phyloP scores from a whole-genome alignment of 2,329 filamentous ascomycete genomes.

The Aotearoamyces nothofagi region DNA sequence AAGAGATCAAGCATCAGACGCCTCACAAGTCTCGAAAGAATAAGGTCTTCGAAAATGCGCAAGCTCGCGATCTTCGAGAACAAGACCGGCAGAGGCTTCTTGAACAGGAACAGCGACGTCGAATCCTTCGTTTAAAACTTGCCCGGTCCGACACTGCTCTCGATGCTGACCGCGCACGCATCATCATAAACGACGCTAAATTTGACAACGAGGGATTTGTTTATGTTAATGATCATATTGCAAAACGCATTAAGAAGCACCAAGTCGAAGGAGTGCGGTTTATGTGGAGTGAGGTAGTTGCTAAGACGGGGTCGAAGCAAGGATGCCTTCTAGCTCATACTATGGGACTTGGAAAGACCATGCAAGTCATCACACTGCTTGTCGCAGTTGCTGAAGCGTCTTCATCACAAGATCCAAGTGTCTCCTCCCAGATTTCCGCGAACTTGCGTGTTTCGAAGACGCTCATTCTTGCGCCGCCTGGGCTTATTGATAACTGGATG shows the following conservation, averaged over 20 bases:
- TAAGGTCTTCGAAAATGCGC: constrained; percentile 29
- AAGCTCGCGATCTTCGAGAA: constrained; percentile 31
- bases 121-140: constrained; percentile 29
- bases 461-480: constrained; percentile 61
- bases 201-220: constrained; percentile 43
- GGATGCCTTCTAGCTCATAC: constrained; percentile 77
- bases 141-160: constrained; percentile 26
- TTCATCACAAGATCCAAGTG: constrained; percentile 35
- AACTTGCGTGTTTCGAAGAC: constrained; percentile 46
- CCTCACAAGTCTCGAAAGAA: constrained; percentile 21
- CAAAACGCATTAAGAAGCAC: constrained; percentile 55
- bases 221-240: constrained; percentile 50
- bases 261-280: constrained; percentile 74
- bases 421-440: constrained; percentile 52
- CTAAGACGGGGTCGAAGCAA: constrained; percentile 37
- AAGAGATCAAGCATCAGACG: constrained; percentile 4
- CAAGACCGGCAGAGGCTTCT: constrained; percentile 35
- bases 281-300: constrained; percentile 73
- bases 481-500: constrained; percentile 67
- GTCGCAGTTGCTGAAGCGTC: constrained; percentile 56
- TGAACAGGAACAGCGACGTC: constrained; percentile 35
- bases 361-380: constrained; percentile 80
- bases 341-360: constrained; percentile 87
- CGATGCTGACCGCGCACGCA: constrained; percentile 26
- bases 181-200: constrained; percentile 56